Conservation (phyloP, 106 monocot genomes). For the Vanilla planifolia region DNA sequence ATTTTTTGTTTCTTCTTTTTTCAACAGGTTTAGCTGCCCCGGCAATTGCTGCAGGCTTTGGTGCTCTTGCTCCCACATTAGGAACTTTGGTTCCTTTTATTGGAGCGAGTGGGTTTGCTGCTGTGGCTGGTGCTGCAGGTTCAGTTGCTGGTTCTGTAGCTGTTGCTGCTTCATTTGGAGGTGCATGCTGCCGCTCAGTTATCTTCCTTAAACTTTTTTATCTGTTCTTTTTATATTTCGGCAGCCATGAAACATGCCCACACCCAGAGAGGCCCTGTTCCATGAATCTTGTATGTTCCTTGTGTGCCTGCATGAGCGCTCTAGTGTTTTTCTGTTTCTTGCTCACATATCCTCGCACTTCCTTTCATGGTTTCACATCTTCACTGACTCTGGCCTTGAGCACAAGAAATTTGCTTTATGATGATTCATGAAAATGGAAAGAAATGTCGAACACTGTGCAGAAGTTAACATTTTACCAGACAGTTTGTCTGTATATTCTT, state of each 20-base stretch:
- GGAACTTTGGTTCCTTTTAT: slow-evolving; percentile 82
- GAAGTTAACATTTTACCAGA: background rate
- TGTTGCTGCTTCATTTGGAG: slow-evolving; percentile 99
- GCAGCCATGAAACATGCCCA: background rate
- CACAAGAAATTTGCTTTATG: background rate
- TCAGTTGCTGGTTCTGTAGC: slow-evolving; percentile 94
- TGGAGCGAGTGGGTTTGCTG: slow-evolving; percentile 98
- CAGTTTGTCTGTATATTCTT: background rate
- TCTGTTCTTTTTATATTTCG: background rate
- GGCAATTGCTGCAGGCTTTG: slow-evolving; percentile 97
- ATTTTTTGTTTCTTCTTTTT: slow-evolving; percentile 4
- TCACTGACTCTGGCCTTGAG: background rate
- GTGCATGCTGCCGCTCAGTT: slow-evolving; percentile 16
- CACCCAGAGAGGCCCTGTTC: too few relatives aligned
- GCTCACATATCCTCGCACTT: background rate
- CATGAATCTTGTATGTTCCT: background rate
- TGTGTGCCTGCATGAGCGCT: background rate
- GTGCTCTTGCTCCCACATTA: slow-evolving; percentile 90
- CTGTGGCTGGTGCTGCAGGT: slow-evolving; percentile 86
- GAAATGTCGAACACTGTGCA: too few relatives aligned
- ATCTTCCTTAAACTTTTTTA: background rate
- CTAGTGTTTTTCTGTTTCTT: background rate
- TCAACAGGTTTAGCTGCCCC: slow-evolving; percentile 92
- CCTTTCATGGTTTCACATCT: background rate
- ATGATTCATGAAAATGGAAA: background rate